Base-by-base conservation (phyloP, 2,329 filamentous ascomycete genomes). In the Daldinia eschscholtzii region DNA sequence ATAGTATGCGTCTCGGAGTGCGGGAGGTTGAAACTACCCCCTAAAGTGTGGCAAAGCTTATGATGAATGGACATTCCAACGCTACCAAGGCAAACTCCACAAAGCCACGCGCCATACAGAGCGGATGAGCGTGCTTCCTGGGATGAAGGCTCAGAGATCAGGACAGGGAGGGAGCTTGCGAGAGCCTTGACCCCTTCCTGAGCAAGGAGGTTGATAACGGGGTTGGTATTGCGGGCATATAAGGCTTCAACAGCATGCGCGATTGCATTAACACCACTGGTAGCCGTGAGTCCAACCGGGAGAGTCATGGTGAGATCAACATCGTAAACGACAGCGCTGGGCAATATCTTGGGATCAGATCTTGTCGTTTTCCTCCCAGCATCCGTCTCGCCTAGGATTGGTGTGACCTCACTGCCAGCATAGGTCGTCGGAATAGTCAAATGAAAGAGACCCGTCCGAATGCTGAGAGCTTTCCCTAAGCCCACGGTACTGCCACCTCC, bases 1-100 rank as follows among this genome's bases (percentile, higher is more conserved):
- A 88, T 85, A 0, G 88, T 88, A 73, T 91, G 89, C 0, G 88
- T 91, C 76, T 91, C 88, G 1, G 89, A 87, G 67, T 92, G 89
- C 0, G 89, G 88, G 6, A 92, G 82, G 68, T 87, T 85, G 77
- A 91, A 89, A 72, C 83, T 86, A 6, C 89, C 89, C 26, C 89
- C 89, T 1, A 91, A 81, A 0, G 86, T 87, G 74, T 91, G 89
- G 79, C 88, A 91, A 1, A 92, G 83, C 76, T 91, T 92, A 78
- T 91, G 89, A 74, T 91, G 89, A 13, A 91, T 83, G 2, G 87
- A 84, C 87, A 91, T 91, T 60, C 84, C 84, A 2, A 88, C 86
- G 65, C 81, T 85, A 5, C 88, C 88, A 0, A 91, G 81, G 72
- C 87, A 89, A 26, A 82, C 84, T 35, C 88, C 88, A 72, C 88